These are phyloP conservation scores for Circinella minor DNA, from an alignment of 371 early-diverging fungal genomes.

Conservation along the genomic window DNA sequence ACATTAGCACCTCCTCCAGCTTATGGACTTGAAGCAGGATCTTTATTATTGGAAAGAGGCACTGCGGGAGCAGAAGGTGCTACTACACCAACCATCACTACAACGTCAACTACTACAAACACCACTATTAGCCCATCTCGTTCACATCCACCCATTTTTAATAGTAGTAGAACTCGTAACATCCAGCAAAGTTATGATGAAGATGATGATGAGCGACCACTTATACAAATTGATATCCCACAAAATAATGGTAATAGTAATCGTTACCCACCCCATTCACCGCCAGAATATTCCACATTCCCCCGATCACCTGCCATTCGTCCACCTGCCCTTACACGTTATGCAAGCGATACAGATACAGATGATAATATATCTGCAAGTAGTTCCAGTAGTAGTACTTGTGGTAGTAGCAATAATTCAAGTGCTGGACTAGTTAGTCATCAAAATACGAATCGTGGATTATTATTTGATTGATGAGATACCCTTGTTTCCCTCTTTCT, in stretches of 20 bases:
- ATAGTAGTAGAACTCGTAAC: neutral
- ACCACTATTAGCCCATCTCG: neutral
- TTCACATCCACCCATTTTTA: conserved; percentile 5
- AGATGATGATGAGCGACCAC: neutral
- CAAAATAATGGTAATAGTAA: conserved; percentile 9
- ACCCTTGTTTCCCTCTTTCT: neutral
- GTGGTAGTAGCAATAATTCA: neutral
- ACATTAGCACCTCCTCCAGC: conserved; percentile 73
- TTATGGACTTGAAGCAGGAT: conserved; percentile 60
- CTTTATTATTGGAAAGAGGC: conserved; percentile 51
- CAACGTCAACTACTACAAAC: too few species aligned
- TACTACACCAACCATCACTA: neutral
- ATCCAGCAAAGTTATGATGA: neutral
- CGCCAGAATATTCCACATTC: conserved; percentile 30
- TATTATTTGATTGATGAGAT: neutral
- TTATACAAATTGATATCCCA: conserved; percentile 29
- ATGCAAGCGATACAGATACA: conserved; percentile 15
- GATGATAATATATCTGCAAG: conserved; percentile 13
- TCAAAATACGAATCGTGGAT: neutral
- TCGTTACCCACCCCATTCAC: conserved; percentile 23
- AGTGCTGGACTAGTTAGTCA: neutral
- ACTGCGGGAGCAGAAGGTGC: conserved; percentile 29
- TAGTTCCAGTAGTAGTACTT: conserved; percentile 6
- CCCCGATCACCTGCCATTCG: conserved; percentile 21
- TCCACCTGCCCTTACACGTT: conserved; percentile 6